phyloP scores from a whole-genome alignment of 164 flowering plant genomes.

The Tetrastigma voinierianum region DNA sequence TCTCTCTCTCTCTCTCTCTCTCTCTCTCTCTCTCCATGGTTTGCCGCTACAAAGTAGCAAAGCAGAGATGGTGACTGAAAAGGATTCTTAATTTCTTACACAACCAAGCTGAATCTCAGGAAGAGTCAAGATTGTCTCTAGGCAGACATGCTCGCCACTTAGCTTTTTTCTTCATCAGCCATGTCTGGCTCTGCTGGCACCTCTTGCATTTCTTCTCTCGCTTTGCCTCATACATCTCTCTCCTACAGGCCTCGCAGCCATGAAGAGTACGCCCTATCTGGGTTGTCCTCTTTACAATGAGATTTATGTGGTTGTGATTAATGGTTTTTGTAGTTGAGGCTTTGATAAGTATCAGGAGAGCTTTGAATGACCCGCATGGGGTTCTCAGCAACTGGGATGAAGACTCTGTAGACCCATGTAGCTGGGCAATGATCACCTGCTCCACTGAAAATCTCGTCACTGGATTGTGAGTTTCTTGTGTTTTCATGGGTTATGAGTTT shows the following conservation, averaged over 20 bases:
- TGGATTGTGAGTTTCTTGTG: conserved; percentile 62
- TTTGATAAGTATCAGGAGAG: conserved; percentile 53
- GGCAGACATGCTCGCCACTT: no score
- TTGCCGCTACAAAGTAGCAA: not conserved
- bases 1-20: conserved; percentile 10
- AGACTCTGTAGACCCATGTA: conserved; percentile 92
- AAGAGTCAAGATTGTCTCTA: not conserved
- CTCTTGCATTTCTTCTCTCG: conserved; percentile 20
- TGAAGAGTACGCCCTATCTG: conserved; percentile 52
- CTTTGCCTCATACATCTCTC: conserved; percentile 21
- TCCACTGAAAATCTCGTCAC: conserved; percentile 76
- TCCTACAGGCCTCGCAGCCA: conserved; percentile 73
- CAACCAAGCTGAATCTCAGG: not conserved
- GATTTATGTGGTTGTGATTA: not conserved
- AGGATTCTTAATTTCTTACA: not conserved
- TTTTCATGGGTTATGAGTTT: not conserved
- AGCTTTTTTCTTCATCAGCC: conserved; percentile 3
- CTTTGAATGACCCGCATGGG: conserved; percentile 74
- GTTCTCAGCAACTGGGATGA: conserved; percentile 92
- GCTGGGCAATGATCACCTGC: conserved; percentile 96
- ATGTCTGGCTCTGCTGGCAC: conserved; percentile 13
- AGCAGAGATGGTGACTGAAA: conserved; percentile 6
- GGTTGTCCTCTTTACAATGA: not conserved
- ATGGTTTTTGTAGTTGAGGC: conserved; percentile 60
- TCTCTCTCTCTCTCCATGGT: not conserved